These are phyloP conservation scores for Tuber melanosporum DNA, from an alignment of 495 filamentous ascomycete species.

Conservation along the genomic window DNA sequence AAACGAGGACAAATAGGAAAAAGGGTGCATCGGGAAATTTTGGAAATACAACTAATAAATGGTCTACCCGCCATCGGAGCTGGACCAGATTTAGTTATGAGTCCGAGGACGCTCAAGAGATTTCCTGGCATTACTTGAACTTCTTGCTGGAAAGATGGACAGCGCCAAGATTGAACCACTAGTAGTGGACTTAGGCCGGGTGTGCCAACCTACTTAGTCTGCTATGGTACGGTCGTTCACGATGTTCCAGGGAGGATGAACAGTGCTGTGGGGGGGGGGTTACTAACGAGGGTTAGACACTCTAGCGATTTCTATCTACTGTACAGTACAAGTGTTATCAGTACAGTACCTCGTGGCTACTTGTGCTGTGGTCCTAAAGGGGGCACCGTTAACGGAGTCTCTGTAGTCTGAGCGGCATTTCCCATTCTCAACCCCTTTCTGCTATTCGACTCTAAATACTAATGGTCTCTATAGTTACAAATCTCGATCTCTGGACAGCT, in stretches of 20 bases:
- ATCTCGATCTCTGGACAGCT: not conserved
- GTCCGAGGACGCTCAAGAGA: not conserved
- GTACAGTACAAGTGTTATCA: not conserved
- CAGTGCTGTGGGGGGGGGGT: not conserved
- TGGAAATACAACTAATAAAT: not conserved
- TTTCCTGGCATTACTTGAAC: not conserved
- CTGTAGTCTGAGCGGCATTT: not conserved
- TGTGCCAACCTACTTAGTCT: not conserved
- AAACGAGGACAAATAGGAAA: not conserved
- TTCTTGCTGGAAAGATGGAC: not conserved
- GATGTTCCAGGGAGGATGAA: not conserved
- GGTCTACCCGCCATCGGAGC: not conserved
- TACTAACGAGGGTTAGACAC: not conserved
- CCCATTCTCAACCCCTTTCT: not conserved
- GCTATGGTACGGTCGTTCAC: not conserved
- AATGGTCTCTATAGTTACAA: not conserved
- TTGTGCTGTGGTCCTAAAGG: not conserved
- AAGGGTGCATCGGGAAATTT: not conserved
- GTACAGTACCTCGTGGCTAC: not conserved
- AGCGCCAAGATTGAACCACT: not conserved
- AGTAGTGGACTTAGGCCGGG: not conserved
- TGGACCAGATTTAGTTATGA: not conserved
- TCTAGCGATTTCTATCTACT: not conserved
- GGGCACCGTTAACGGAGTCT: not conserved
- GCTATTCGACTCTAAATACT: not conserved